Evolutionary conservation across 768 basidiomycete species (phyloP).

Genomic region (Rhodotorula paludigena): DNA sequence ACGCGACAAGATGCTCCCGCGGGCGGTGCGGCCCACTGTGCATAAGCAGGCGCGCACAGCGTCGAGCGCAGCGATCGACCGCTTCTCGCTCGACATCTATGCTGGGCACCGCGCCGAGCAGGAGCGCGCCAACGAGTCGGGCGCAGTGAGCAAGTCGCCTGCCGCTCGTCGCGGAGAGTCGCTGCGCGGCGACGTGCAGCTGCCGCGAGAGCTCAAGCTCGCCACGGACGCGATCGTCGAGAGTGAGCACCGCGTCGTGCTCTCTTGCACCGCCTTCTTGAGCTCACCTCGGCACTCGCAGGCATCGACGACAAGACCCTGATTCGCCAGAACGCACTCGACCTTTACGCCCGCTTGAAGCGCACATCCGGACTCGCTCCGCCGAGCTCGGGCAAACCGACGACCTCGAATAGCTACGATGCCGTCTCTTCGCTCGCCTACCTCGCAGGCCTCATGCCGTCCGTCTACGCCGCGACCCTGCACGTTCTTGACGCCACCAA

Average conservation of each 20-base stretch:
- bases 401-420: constrained; percentile 49
- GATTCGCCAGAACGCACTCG: constrained; percentile 60
- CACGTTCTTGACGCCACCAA: constrained; percentile 68
- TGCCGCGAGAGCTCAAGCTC: constrained; percentile 67
- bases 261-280: no score
- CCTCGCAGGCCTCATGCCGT: constrained; percentile 75
- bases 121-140: not conserved
- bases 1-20: constrained; percentile 11
- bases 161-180: constrained; percentile 53
- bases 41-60: not conserved
- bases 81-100: constrained; percentile 32
- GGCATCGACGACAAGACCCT: constrained; percentile 48
- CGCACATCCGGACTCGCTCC: constrained; percentile 55
- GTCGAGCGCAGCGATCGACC: constrained; percentile 10
- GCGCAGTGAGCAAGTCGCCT: not conserved
- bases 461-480: constrained; percentile 73
- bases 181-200: constrained; percentile 62
- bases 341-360: constrained; percentile 62
- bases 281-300: not conserved
- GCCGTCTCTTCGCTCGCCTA: constrained; percentile 76
- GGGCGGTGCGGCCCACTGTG: not conserved
- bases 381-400: constrained; percentile 27
- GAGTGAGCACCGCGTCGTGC: constrained; percentile 3
- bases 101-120: constrained; percentile 58
- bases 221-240: constrained; percentile 64